Conservation (phyloP, 495 filamentous ascomycete genomes). For the Penicillium odoratum region DNA sequence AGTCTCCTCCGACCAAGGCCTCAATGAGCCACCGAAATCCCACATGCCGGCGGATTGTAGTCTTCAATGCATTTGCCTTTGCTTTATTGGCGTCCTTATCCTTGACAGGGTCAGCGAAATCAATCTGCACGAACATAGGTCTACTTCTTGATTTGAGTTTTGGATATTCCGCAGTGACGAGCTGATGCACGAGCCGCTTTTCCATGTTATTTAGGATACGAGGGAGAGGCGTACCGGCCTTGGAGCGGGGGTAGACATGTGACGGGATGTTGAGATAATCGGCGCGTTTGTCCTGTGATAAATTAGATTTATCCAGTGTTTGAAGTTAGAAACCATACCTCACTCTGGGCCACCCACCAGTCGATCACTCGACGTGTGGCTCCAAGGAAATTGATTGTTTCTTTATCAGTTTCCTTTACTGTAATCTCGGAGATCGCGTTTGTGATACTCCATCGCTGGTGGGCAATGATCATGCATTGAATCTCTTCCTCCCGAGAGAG, state of each 20-base stretch:
- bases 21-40: slow-evolving; percentile 74
- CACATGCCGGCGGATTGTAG: slow-evolving; percentile 47
- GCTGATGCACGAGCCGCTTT: slow-evolving; percentile 66
- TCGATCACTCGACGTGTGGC: slow-evolving; percentile 49
- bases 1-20: slow-evolving; percentile 59
- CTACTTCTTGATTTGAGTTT: slow-evolving; percentile 47
- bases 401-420: slow-evolving; percentile 54
- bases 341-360: slow-evolving; percentile 35
- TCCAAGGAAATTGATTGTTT: slow-evolving; percentile 57
- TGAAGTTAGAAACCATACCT: slow-evolving; percentile 18
- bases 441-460: slow-evolving; percentile 32
- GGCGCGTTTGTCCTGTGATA: neutral
- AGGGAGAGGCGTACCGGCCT: slow-evolving; percentile 24
- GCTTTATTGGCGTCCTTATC: slow-evolving; percentile 44
- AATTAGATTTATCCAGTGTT: neutral
- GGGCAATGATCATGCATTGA: slow-evolving; percentile 30
- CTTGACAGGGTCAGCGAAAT: slow-evolving; percentile 45
- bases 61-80: slow-evolving; percentile 37
- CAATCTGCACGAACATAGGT: slow-evolving; percentile 53
- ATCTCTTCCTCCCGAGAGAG: slow-evolving; percentile 65
- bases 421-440: slow-evolving; percentile 39
- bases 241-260: slow-evolving; percentile 10
- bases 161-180: slow-evolving; percentile 65
- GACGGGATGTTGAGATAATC: slow-evolving; percentile 1
- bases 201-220: slow-evolving; percentile 49